These are phyloP conservation scores for Aureobasidium sp. DNA, from an alignment of 2,329 filamentous ascomycete genomes.

Conservation along the genomic window DNA sequence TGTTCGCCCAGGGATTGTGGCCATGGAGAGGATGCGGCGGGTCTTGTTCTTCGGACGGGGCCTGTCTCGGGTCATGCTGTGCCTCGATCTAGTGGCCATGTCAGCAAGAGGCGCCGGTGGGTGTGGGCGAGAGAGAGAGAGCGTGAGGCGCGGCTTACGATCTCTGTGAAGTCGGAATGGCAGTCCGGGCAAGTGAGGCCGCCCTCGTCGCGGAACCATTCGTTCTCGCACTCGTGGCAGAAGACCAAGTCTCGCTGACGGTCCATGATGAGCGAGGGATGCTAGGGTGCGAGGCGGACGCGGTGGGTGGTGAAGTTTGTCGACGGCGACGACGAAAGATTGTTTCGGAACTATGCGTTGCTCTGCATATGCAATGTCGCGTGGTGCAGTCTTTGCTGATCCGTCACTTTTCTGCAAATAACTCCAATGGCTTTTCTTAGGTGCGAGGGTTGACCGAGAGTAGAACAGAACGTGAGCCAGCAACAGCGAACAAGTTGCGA, in stretches of 20 bases:
- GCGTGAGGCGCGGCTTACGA: constrained; percentile 43
- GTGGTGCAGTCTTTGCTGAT: constrained; percentile 1
- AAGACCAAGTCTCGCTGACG: constrained; percentile 61
- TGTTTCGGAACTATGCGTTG: constrained; percentile 1
- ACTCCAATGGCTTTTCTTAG: neutral
- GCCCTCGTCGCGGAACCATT: constrained; percentile 69
- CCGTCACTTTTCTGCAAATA: neutral
- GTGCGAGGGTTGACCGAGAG: neutral
- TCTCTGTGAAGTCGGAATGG: constrained; percentile 69
- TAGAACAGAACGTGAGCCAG: neutral
- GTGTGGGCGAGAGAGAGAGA: too few species aligned
- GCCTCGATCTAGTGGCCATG: constrained; percentile 33
- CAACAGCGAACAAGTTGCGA: neutral
- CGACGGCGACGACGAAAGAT: neutral
- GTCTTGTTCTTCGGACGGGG: constrained; percentile 23
- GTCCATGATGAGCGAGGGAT: neutral
- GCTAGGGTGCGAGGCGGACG: neutral
- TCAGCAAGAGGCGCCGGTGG: neutral
- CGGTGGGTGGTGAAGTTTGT: neutral
- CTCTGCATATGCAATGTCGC: constrained; percentile 5
- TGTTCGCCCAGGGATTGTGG: constrained; percentile 41
- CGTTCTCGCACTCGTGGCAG: constrained; percentile 71
- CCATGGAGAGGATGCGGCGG: constrained; percentile 28
- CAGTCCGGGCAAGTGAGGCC: constrained; percentile 71
- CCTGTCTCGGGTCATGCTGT: constrained; percentile 55